These are phyloP conservation scores for Xerocomellus chrysenteron DNA, from an alignment of 768 basidiomycete species.

Conservation along the genomic window DNA sequence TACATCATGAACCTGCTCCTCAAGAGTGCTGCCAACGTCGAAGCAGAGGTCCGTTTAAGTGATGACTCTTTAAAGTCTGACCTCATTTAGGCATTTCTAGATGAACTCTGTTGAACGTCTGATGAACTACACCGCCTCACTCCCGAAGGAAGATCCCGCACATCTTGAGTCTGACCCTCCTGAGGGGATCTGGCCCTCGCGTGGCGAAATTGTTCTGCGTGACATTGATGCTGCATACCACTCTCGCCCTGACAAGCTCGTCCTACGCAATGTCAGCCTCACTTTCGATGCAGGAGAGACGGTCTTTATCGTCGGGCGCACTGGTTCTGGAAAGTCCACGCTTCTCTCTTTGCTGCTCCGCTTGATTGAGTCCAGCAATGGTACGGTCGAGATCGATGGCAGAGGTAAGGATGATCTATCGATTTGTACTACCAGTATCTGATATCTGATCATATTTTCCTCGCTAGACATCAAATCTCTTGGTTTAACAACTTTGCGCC, in stretches of 20 bases:
- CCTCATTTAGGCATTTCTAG: conserved; percentile 6
- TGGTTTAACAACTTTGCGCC: conserved; percentile 40
- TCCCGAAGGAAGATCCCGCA: conserved; percentile 26
- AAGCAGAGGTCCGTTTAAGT: conserved; percentile 24
- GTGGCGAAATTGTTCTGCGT: conserved; percentile 65
- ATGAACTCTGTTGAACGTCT: conserved; percentile 32
- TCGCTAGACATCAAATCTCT: conserved; percentile 84
- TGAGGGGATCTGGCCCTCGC: conserved; percentile 20
- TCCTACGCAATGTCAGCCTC: conserved; percentile 57
- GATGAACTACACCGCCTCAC: conserved; percentile 23
- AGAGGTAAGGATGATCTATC: conserved; percentile 34
- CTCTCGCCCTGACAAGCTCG: conserved; percentile 61
- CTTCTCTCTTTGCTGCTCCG: conserved; percentile 64
- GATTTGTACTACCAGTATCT: conserved; percentile 60
- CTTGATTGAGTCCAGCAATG: conserved; percentile 69
- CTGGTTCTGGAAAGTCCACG: conserved; percentile 76
- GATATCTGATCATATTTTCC: conserved; percentile 41
- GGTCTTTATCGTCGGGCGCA: conserved; percentile 77
- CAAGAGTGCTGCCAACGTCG: conserved; percentile 25
- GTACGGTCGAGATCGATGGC: conserved; percentile 79
- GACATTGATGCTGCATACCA: conserved; percentile 71
- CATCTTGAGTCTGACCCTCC: conserved; percentile 22
- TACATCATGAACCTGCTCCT: conserved; percentile 31
- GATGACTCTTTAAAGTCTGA: not conserved
- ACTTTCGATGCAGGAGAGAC: conserved; percentile 69